These are phyloP conservation scores for Musa balbisiana DNA, from an alignment of 202 grass and related monocot genomes.

Conservation along the genomic window DNA sequence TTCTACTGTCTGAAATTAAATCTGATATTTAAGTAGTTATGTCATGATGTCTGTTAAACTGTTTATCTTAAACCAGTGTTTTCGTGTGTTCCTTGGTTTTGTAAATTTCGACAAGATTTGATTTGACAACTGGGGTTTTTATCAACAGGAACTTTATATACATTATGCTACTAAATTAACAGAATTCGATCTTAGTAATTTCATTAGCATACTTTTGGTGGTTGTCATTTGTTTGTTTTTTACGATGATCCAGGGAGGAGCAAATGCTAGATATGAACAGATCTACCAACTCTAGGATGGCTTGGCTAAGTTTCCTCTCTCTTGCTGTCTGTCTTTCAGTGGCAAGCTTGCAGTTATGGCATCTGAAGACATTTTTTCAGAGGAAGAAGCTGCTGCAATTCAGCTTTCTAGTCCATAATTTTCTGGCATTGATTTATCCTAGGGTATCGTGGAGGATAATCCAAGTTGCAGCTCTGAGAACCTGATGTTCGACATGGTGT, in stretches of 20 bases:
- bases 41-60: not conserved
- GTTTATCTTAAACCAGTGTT: not conserved
- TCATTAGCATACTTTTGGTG: not conserved
- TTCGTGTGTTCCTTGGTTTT: no score
- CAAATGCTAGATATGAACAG: slow-evolving; percentile 82
- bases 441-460: no score
- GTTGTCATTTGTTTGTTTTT: not conserved
- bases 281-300: slow-evolving; percentile 55
- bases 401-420: no score
- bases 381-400: slow-evolving; percentile 58
- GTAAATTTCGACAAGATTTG: no score
- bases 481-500: no score
- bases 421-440: no score
- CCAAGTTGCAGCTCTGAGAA: no score
- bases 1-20: not conserved
- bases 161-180: not conserved
- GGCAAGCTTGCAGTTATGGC: slow-evolving; percentile 57
- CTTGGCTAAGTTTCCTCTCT: slow-evolving; percentile 60
- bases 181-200: not conserved
- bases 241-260: slow-evolving; percentile 38
- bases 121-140: no score
- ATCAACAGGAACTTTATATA: not conserved
- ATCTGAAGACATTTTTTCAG: slow-evolving; percentile 75
- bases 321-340: slow-evolving; percentile 55
- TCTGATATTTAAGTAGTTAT: not conserved